phyloP scores from a whole-genome alignment of 768 basidiomycete genomes.

The Termitomyces sp. region DNA sequence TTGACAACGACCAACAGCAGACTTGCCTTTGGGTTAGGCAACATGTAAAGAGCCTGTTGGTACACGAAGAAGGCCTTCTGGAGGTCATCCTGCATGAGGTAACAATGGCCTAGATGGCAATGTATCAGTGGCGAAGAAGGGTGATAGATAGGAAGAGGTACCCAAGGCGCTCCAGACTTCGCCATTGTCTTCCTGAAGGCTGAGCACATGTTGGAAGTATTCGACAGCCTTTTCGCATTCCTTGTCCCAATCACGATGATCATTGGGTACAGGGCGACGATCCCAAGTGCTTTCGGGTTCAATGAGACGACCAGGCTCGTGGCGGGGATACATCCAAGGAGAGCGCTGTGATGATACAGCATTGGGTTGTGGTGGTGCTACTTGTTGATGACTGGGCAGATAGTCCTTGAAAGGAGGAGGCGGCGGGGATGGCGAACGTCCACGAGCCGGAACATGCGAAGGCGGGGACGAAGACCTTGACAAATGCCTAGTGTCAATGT shows the following conservation, averaged over 20 bases:
- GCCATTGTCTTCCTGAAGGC: slow-evolving; percentile 92
- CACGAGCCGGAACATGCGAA: slow-evolving; percentile 41
- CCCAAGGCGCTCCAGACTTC: slow-evolving; percentile 98
- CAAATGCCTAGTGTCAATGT: slow-evolving; percentile 78
- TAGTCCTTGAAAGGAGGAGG: slow-evolving; percentile 46
- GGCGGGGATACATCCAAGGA: no score
- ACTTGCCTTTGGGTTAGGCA: slow-evolving; percentile 89
- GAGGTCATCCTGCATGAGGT: slow-evolving; percentile 98
- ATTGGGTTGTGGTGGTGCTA: no score
- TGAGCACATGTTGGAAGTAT: slow-evolving; percentile 91
- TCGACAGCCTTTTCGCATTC: slow-evolving; percentile 99
- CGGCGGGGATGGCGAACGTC: slow-evolving; percentile 56
- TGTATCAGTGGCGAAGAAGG: slow-evolving; percentile 19
- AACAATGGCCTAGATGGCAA: slow-evolving; percentile 76
- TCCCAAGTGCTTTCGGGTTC: no score
- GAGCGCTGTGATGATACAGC: no score
- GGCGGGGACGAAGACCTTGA: slow-evolving; percentile 65
- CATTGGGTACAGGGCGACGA: no score
- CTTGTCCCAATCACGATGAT: no score
- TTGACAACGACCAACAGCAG: slow-evolving; percentile 13
- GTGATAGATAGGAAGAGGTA: slow-evolving; percentile 31
- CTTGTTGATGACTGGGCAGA: slow-evolving; percentile 38
- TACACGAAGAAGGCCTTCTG: slow-evolving; percentile 98
- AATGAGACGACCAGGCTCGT: no score
- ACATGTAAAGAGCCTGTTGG: slow-evolving; percentile 94